Conservation (phyloP, 176 grass and related monocot genomes). For the Ananas comosus region DNA sequence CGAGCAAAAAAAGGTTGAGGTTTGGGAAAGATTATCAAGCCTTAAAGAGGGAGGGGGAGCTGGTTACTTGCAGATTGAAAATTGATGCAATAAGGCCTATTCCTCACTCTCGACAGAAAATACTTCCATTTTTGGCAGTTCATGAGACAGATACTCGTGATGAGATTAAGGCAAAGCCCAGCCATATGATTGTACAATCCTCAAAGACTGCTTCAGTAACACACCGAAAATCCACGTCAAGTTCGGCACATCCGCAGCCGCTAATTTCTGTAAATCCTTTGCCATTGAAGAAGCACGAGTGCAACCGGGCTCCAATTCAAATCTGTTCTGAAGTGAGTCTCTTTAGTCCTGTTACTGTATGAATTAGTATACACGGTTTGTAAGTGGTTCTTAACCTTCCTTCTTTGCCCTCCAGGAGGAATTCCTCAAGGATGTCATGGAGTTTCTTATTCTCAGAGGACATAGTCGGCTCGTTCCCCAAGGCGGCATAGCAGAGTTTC, state of each 20-base stretch:
- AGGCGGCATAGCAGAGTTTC: background rate
- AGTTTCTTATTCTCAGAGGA: background rate
- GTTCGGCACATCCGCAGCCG: slow-evolving; percentile 46
- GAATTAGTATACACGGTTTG: background rate
- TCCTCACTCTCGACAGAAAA: slow-evolving; percentile 62
- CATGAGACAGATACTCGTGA: slow-evolving; percentile 31
- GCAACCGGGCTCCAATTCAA: slow-evolving; percentile 67
- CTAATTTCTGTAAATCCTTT: slow-evolving; percentile 78
- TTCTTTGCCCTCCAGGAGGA: background rate
- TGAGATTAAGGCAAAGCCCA: slow-evolving; percentile 33
- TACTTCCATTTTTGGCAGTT: slow-evolving; percentile 70
- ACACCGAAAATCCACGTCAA: slow-evolving; percentile 70
- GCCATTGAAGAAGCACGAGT: slow-evolving; percentile 96
- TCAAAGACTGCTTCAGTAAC: slow-evolving; percentile 42
- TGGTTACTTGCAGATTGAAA: slow-evolving; percentile 40
- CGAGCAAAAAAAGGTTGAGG: slow-evolving; percentile 30
- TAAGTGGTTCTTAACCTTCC: too few relatives aligned
- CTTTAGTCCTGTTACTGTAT: background rate
- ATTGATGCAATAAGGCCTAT: slow-evolving; percentile 72
- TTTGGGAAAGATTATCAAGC: slow-evolving; percentile 10
- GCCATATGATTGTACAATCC: slow-evolving; percentile 28
- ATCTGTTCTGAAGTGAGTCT: slow-evolving; percentile 64
- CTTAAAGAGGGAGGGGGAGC: background rate
- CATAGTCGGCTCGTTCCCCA: background rate
- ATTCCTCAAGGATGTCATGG: background rate